These are phyloP conservation scores for Conidiobolus incongruus DNA, from an alignment of 371 early-diverging fungal species.

Conservation along the genomic window DNA sequence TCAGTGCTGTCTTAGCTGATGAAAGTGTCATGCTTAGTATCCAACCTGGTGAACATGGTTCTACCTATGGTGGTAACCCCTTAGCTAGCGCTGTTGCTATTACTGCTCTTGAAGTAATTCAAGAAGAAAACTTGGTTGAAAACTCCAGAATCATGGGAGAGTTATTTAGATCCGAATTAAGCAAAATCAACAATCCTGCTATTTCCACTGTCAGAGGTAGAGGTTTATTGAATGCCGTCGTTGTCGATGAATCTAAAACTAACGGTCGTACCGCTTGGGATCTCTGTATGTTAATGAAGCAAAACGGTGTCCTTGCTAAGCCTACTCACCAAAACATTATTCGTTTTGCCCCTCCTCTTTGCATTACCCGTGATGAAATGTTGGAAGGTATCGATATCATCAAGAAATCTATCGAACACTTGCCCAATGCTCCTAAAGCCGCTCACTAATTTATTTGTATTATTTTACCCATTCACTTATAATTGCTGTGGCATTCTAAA, in stretches of 20 bases:
- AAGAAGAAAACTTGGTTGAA: constrained; percentile 79
- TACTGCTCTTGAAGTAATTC: constrained; percentile 79
- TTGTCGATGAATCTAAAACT: constrained; percentile 68
- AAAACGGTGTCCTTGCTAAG: constrained; percentile 83
- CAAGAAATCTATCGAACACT: constrained; percentile 22
- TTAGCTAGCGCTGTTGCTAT: constrained; percentile 86
- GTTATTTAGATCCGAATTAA: constrained; percentile 55
- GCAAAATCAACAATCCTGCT: constrained; percentile 47
- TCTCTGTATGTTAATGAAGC: constrained; percentile 77
- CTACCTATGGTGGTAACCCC: constrained; percentile 94
- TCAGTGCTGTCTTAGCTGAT: constrained; percentile 75
- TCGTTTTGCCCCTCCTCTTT: constrained; percentile 85
- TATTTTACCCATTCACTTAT: too few species aligned
- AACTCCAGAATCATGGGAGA: constrained; percentile 48
- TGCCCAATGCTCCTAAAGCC: not conserved
- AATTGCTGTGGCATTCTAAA: too few species aligned
- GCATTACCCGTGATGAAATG: constrained; percentile 76
- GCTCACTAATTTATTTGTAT: too few species aligned
- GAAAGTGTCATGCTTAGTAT: constrained; percentile 82
- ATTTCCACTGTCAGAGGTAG: constrained; percentile 64
- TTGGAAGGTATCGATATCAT: constrained; percentile 64
- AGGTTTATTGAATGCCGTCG: constrained; percentile 89
- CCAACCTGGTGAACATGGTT: constrained; percentile 89
- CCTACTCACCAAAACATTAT: constrained; percentile 96
- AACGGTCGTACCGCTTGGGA: constrained; percentile 83